Base-by-base conservation (phyloP, 305 asterid species). In the Plantago coronopus region DNA sequence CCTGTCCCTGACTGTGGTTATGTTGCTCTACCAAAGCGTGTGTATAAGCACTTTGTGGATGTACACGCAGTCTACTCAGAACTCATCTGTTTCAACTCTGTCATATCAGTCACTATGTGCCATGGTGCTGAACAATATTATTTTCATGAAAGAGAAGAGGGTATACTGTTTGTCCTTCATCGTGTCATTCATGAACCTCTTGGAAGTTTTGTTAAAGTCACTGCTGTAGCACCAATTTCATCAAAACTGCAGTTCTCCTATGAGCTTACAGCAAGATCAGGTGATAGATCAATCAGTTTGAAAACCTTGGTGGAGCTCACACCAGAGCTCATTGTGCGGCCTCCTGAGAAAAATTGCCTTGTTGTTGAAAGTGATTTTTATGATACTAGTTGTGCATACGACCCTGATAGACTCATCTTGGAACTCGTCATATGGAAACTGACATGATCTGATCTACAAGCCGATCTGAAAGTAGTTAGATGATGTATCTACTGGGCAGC, bases 1-100 rank as follows among this genome's bases (percentile, higher is more conserved):
- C 95, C 98, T 53, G 98, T 67, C 95, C 98, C 49, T 21, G 37
- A n/a, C 34, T 85, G 95, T 62, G 37, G 47, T 42, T 76, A 68
- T 61, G 49, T 62, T 18, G 74, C 75, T 71, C 12, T 66, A 4
- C 51, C 79, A 60, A 37, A 66, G 54, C 17, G 9, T 29, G 19
- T 91, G 54, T 79, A 76, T 57, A 7, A 51, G 2, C 98, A 88
- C 69, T 82, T 88, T 46, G 21, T 40, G 0, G 13, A 1, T 4
- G 11, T 7, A 4, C 97, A 89, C 67, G 0, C 57, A n/a, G 38
- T 3, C 1, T 7, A 10, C 22, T 62, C 73, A 54, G 51, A 15
- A 45, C 7, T 1, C 1, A 72, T 85, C 53, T 0, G 0, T 48
- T 76, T 78, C 69, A 34, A 51, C 65, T n/a, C 17, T 34, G 10